Base-by-base conservation (phyloP, 768 basidiomycete genomes). In the Pleurotus giganteus region DNA sequence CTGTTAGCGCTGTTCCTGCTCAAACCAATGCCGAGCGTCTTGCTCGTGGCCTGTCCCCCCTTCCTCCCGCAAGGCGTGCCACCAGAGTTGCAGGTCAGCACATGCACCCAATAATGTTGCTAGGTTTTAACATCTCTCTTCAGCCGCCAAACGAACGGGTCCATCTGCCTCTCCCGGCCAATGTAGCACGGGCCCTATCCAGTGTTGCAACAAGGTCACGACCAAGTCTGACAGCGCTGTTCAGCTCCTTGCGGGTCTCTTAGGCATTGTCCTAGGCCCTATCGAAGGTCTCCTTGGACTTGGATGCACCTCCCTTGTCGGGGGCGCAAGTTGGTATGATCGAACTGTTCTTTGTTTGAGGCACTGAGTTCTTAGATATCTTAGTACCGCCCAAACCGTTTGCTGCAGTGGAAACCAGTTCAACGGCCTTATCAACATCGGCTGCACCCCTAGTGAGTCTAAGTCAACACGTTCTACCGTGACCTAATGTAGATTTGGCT, bases 1-100 rank as follows among this genome's bases (percentile, higher is more conserved):
- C 65, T 7, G 72, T 71, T 58, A 72, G 71, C n/a, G 69, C 71
- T 11, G 66, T 68, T 12, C 56, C 65, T 21, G 58, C 63, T 27
- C 76, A 79, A 51, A 78, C 79, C 45, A 85, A 85, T 50, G 83
- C 75, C 0, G 57, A 74, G 11, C 80, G 84, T 32, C 57, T 85
- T 41, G 78, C 80, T 53, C 80, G 79, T 17, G 82, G 84, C 9
- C 66, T 85, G 3, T 64, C 72, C 26, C 83, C 81, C 15, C 63
- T 72, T 1, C 67, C 78, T 1, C 83, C 83, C n/a, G 60, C 60
- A 0, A 72, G 73, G 29, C 70, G 75, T 24, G 71, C 58, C 1
- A 71, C 74, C 0, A 68, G 66, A 11, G 63, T 68, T 6, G 58
- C 23, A 5, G 50, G 78, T 79, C 53, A 46, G 71, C 70, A 7